phyloP scores from a whole-genome alignment of 108 stramenopile species.

The Poteriospumella lacustris region DNA sequence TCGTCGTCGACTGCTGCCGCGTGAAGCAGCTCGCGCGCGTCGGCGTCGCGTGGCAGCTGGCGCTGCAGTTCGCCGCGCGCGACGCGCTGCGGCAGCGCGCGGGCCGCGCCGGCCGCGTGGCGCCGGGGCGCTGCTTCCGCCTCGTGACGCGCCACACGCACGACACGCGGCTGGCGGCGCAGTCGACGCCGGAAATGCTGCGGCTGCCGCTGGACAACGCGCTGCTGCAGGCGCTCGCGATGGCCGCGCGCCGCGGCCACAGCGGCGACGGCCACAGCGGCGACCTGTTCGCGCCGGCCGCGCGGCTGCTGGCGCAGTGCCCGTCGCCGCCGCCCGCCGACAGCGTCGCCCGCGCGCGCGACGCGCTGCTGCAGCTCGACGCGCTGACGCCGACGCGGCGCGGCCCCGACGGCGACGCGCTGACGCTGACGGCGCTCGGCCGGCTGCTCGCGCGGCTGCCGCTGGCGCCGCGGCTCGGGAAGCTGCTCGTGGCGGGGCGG shows the following conservation, averaged over 20 bases:
- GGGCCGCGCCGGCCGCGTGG: slow-evolving; percentile 13
- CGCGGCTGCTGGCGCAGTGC: background rate
- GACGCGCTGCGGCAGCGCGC: background rate
- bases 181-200: no score
- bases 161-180: no score
- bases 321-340: background rate
- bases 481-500: background rate
- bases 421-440: slow-evolving; percentile 3
- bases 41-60: background rate
- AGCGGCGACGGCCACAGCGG: background rate
- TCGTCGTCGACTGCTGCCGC: background rate
- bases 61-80: no score
- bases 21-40: slow-evolving; percentile 4
- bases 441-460: background rate
- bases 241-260: background rate
- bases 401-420: slow-evolving; percentile 3
- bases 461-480: background rate
- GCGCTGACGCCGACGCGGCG: background rate
- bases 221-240: background rate
- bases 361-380: no score
- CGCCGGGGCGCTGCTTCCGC: background rate
- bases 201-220: no score
- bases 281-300: background rate
- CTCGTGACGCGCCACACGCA: no score
- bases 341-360: background rate